Evolutionary conservation across 352 stramenopile species (phyloP).

Genomic region (Phytophthora sansomeana): DNA sequence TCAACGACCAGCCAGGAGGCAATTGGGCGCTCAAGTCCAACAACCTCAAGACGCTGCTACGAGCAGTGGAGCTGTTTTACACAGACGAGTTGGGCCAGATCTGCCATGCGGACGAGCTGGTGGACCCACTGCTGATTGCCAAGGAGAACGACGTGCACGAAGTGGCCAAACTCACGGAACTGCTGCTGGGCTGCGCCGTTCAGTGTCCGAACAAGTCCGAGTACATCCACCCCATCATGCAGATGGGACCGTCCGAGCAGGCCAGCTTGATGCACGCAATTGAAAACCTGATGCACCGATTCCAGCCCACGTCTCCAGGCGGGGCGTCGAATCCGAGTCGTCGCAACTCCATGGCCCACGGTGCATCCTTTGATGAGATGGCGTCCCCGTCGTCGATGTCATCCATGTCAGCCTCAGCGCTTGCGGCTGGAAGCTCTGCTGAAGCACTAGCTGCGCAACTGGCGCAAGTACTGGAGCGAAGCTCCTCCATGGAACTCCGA

Average conservation of each 20-base stretch:
- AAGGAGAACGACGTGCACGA: constrained; percentile 77
- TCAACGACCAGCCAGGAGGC: constrained; percentile 59
- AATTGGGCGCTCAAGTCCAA: constrained; percentile 85
- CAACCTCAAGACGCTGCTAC: constrained; percentile 84
- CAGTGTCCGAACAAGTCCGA: constrained; percentile 82
- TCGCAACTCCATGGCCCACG: constrained; percentile 37
- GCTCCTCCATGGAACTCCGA: constrained; percentile 72
- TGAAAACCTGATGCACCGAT: constrained; percentile 85
- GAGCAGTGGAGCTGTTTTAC: constrained; percentile 84
- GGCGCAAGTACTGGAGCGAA: constrained; percentile 73
- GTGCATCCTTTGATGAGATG: constrained; percentile 68
- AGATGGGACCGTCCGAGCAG: constrained; percentile 81
- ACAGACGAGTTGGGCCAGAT: constrained; percentile 82
- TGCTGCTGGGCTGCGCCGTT: constrained; percentile 82
- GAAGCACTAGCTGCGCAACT: constrained; percentile 65
- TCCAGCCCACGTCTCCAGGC: constrained; percentile 65
- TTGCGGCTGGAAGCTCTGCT: constrained; percentile 44
- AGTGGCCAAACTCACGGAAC: constrained; percentile 71
- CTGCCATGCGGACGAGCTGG: constrained; percentile 72
- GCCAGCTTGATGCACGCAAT: constrained; percentile 88
- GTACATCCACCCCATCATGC: constrained; percentile 89
- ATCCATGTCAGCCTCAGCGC: constrained; percentile 33
- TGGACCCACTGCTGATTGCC: constrained; percentile 73
- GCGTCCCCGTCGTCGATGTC: constrained; percentile 39
- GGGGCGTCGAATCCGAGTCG: constrained; percentile 32